Evolutionary conservation across 345 rosid genomes (phyloP).

Genomic region (Arabis alpina): DNA sequence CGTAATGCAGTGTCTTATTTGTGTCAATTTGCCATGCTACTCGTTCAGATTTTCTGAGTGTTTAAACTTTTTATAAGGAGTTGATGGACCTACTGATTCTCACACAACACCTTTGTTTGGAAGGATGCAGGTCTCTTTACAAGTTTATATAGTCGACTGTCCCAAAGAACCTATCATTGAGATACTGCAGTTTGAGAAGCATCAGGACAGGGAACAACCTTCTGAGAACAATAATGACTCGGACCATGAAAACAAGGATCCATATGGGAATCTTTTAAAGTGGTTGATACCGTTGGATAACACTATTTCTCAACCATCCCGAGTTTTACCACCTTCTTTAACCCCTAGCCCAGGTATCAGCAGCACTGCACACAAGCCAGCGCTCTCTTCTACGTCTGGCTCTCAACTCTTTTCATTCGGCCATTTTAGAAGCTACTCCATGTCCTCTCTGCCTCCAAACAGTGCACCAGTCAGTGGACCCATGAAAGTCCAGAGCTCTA

Average conservation of each 20-base stretch:
- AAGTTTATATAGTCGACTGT: conserved; percentile 78
- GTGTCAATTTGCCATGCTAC: conserved; percentile 7
- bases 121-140: conserved; percentile 97
- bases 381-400: conserved; percentile 65
- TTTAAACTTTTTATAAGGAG: not conserved
- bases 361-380: conserved; percentile 58
- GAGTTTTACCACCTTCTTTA: conserved; percentile 58
- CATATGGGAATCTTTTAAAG: conserved; percentile 75
- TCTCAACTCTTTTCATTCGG: conserved; percentile 88
- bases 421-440: conserved; percentile 93
- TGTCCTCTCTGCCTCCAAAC: conserved; percentile 95
- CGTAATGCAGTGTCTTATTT: not conserved
- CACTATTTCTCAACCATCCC: conserved; percentile 59
- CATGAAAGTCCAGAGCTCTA: conserved; percentile 69
- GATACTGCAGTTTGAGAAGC: conserved; percentile 96
- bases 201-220: conserved; percentile 47
- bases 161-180: conserved; percentile 85
- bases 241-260: conserved; percentile 55
- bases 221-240: conserved; percentile 47
- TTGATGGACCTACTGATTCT: conserved; percentile 48
- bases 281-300: conserved; percentile 97
- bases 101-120: conserved; percentile 70
- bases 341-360: conserved; percentile 60
- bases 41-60: not conserved
- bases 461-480: conserved; percentile 59